Evolutionary conservation across 2,329 filamentous ascomycete species (phyloP).

Genomic region (Alternaria novae-zelandiae): DNA sequence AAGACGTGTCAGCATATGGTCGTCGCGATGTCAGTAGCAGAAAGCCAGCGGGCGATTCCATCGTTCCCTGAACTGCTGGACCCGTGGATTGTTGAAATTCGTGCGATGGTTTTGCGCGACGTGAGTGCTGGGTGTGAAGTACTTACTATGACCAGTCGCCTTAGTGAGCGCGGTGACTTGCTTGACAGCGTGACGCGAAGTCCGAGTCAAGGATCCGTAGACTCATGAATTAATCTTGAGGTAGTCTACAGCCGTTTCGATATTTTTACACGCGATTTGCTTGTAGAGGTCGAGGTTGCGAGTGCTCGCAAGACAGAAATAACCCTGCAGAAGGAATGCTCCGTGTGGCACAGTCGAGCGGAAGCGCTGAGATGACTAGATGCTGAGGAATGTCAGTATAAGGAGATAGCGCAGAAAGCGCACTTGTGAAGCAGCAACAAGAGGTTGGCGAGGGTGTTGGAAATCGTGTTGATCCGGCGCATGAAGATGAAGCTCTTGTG

Average conservation of each 20-base stretch:
- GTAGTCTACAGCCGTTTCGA: not conserved
- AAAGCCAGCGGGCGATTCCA: not conserved
- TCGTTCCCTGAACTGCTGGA: not conserved
- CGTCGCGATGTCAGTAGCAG: slow-evolving; percentile 6
- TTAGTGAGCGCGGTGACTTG: slow-evolving; percentile 29
- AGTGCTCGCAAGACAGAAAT: slow-evolving; percentile 23
- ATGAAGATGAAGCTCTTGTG: slow-evolving; percentile 34
- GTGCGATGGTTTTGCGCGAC: not conserved
- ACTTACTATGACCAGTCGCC: slow-evolving; percentile 31
- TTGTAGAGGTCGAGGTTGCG: slow-evolving; percentile 14
- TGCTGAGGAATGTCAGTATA: not conserved
- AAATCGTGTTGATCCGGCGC: slow-evolving; percentile 26
- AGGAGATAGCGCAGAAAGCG: slow-evolving; percentile 1
- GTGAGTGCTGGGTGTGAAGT: slow-evolving; percentile 15
- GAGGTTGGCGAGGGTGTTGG: slow-evolving; percentile 24
- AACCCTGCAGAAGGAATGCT: slow-evolving; percentile 41
- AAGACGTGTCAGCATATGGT: slow-evolving; percentile 23
- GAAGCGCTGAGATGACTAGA: not conserved
- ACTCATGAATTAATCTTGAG: slow-evolving; percentile 18
- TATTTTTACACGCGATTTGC: not conserved
- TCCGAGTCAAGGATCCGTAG: slow-evolving; percentile 19
- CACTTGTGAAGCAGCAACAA: slow-evolving; percentile 11
- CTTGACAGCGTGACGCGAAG: slow-evolving; percentile 18
- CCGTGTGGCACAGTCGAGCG: slow-evolving; percentile 26
- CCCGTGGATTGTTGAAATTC: not conserved